Evolutionary conservation across 2,329 filamentous ascomycete species (phyloP).

Genomic region (Fusarium coicis): DNA sequence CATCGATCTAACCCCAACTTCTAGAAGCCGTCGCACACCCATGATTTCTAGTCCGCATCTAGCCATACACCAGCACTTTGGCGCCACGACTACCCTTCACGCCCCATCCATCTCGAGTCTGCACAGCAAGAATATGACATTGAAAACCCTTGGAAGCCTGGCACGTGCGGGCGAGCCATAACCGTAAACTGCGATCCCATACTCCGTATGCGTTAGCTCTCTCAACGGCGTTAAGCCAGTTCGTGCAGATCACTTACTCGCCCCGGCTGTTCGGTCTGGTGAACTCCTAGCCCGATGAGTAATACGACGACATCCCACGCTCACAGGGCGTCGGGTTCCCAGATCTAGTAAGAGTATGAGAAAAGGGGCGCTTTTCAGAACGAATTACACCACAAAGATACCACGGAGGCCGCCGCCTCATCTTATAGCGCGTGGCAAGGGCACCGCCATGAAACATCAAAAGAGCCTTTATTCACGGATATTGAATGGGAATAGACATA

Average conservation of each 20-base stretch:
- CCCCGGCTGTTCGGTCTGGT: not conserved
- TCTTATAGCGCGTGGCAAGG: slow-evolving; percentile 21
- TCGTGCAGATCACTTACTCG: slow-evolving; percentile 11
- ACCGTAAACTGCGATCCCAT: slow-evolving; percentile 1
- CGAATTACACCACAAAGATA: not conserved
- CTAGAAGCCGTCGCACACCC: slow-evolving; percentile 9
- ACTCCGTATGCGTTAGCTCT: slow-evolving; percentile 20
- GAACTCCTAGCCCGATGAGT: slow-evolving; percentile 14
- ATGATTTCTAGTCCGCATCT: slow-evolving; percentile 1
- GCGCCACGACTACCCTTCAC: slow-evolving; percentile 16
- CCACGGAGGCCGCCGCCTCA: not conserved
- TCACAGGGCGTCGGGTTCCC: slow-evolving; percentile 1
- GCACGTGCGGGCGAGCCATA: not conserved
- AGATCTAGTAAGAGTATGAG: slow-evolving; percentile 24
- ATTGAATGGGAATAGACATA: slow-evolving; percentile 12
- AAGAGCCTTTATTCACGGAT: not conserved
- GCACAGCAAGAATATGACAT: not conserved
- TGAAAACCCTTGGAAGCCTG: not conserved
- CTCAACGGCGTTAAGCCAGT: slow-evolving; percentile 18
- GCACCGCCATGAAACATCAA: not conserved
- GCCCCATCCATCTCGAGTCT: slow-evolving; percentile 8
- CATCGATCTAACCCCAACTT: slow-evolving; percentile 21
- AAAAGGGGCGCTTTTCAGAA: not conserved
- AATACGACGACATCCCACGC: slow-evolving; percentile 13
- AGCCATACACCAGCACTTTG: slow-evolving; percentile 1